Evolutionary conservation across 2,329 filamentous ascomycete genomes (phyloP).

Genomic region (Dothideomycetes sp.): DNA sequence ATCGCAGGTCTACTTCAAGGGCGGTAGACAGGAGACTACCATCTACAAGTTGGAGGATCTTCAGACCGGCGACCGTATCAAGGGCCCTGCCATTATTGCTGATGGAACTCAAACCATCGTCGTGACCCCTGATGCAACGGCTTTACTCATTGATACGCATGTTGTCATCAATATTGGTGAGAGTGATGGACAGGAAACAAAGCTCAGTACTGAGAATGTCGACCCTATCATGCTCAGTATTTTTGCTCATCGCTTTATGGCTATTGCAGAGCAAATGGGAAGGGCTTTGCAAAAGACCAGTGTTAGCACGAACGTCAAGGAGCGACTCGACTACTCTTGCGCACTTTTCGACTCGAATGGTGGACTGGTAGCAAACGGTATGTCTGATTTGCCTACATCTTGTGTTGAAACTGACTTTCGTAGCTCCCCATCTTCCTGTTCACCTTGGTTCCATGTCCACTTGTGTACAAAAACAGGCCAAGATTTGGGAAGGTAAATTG

Average conservation of each 20-base stretch:
- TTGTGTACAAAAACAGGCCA: slow-evolving; percentile 66
- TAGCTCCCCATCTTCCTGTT: slow-evolving; percentile 65
- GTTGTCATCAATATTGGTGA: slow-evolving; percentile 77
- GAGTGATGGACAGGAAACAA: slow-evolving; percentile 37
- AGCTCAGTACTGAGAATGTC: slow-evolving; percentile 47
- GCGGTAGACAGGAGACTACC: slow-evolving; percentile 65
- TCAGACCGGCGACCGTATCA: slow-evolving; percentile 59
- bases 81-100: slow-evolving; percentile 76
- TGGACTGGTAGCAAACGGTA: slow-evolving; percentile 62
- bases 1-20: slow-evolving; percentile 74
- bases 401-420: neutral
- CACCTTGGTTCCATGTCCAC: slow-evolving; percentile 82
- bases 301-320: slow-evolving; percentile 72
- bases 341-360: slow-evolving; percentile 70
- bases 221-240: slow-evolving; percentile 71
- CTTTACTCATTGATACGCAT: slow-evolving; percentile 73
- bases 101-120: slow-evolving; percentile 78
- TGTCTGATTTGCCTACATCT: neutral
- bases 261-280: slow-evolving; percentile 79
- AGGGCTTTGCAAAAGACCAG: slow-evolving; percentile 69
- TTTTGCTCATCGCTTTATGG: slow-evolving; percentile 77
- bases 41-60: slow-evolving; percentile 76
- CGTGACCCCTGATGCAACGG: slow-evolving; percentile 67
- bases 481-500: slow-evolving; percentile 70
- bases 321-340: slow-evolving; percentile 74